Evolutionary conservation across 2,329 filamentous ascomycete genomes (phyloP).

Genomic region (Fusarium sp.): DNA sequence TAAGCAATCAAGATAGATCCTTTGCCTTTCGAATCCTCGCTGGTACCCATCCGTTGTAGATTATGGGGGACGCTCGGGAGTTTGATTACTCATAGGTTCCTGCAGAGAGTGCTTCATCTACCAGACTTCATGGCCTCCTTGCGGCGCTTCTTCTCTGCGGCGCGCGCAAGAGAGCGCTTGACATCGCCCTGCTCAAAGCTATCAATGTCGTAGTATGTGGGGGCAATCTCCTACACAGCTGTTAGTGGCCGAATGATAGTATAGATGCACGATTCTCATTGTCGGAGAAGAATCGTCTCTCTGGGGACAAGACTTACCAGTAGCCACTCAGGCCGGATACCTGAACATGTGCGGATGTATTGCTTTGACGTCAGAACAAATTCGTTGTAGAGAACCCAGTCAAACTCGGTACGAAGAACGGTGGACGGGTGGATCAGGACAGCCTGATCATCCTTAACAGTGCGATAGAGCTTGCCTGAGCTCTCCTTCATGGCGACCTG

Average conservation of each 20-base stretch:
- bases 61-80: background rate
- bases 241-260: slow-evolving; percentile 26
- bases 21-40: slow-evolving; percentile 18
- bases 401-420: slow-evolving; percentile 86
- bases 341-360: slow-evolving; percentile 94
- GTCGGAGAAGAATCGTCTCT: background rate
- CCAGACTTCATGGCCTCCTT: slow-evolving; percentile 68
- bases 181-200: slow-evolving; percentile 89
- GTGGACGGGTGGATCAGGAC: slow-evolving; percentile 95
- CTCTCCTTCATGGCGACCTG: slow-evolving; percentile 95
- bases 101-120: slow-evolving; percentile 49
- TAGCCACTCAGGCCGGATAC: slow-evolving; percentile 93
- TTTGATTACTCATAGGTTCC: slow-evolving; percentile 17
- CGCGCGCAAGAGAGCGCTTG: slow-evolving; percentile 72
- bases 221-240: slow-evolving; percentile 81
- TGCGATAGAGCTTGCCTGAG: slow-evolving; percentile 90
- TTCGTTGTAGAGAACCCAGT: slow-evolving; percentile 99
- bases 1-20: slow-evolving; percentile 31
- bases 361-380: slow-evolving; percentile 98
- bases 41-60: background rate
- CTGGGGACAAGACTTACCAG: slow-evolving; percentile 67
- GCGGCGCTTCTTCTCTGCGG: slow-evolving; percentile 70
- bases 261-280: slow-evolving; percentile 1
- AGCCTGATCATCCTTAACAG: slow-evolving; percentile 95
- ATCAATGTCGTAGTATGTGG: slow-evolving; percentile 88